Percentiles rank a stretch among this genome's conserved stretches.
Evolutionary conservation across 805 yeast genomes (phyloP).

Genomic region (Wickerhamomyces bisporus): DNA sequence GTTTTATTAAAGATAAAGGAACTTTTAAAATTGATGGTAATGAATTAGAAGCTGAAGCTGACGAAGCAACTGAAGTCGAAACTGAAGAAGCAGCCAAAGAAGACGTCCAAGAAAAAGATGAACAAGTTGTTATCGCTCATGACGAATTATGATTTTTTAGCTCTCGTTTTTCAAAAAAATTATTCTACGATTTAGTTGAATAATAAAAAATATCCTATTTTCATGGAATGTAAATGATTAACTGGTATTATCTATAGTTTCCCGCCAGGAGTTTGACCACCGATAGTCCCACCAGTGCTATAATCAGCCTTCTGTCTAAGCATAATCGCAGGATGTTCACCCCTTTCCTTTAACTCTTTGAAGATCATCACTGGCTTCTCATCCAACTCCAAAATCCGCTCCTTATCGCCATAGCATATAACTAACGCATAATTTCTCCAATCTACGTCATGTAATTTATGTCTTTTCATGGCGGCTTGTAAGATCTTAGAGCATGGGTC

Average conservation of each 20-base stretch:
- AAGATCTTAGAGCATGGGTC: conserved; percentile 87
- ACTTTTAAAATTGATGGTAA: conserved; percentile 54
- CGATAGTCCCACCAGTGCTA: conserved; percentile 24
- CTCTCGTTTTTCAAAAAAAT: too few species aligned
- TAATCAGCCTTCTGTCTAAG: conserved; percentile 71
- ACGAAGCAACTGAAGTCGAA: conserved; percentile 14
- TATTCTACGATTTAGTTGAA: too few species aligned
- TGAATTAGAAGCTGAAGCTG: conserved; percentile 26
- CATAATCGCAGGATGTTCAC: conserved; percentile 90
- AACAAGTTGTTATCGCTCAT: conserved; percentile 8
- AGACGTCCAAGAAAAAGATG: conserved; percentile 4
- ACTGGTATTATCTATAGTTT: conserved; percentile 23
- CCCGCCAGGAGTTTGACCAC: conserved; percentile 37
- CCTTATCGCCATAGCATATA: conserved; percentile 87
- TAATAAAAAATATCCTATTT: too few species aligned
- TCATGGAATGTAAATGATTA: too few species aligned
- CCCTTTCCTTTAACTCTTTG: conserved; percentile 78
- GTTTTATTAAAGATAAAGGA: conserved; percentile 69
- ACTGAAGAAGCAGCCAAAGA: conserved; percentile 12
- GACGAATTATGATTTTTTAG: conserved; percentile 12
- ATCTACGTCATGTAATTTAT: conserved; percentile 63
- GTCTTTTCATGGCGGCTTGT: conserved; percentile 84
- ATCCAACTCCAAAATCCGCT: conserved; percentile 71
- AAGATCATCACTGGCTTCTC: conserved; percentile 87
- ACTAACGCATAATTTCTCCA: conserved; percentile 88